Conservation (phyloP, 2,329 filamentous ascomycete genomes). For the Botrytis hyacinthi region DNA sequence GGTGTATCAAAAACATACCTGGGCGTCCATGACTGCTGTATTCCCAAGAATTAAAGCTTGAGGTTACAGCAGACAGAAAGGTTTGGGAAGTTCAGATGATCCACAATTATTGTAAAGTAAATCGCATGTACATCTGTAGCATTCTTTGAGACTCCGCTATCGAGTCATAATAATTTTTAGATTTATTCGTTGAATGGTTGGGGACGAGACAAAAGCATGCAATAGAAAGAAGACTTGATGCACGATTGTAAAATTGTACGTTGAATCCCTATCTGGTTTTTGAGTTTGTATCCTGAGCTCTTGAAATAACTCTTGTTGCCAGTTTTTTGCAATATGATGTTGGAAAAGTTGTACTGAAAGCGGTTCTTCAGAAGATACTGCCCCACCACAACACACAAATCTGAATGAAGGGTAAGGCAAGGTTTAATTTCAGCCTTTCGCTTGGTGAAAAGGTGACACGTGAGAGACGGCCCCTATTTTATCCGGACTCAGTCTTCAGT, state of each 20-base stretch:
- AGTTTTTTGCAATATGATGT: not conserved
- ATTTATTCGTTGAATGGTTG: conserved; percentile 23
- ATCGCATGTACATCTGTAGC: conserved; percentile 31
- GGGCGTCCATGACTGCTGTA: conserved; percentile 36
- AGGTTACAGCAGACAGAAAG: conserved; percentile 17
- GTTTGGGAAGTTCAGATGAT: conserved; percentile 16
- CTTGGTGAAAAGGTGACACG: not conserved
- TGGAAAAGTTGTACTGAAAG: conserved; percentile 20
- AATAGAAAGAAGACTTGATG: not conserved
- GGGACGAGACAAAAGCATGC: conserved; percentile 20
- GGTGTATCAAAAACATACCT: conserved; percentile 33
- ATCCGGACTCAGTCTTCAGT: not conserved
- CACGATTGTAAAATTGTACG: not conserved
- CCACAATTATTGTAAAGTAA: conserved; percentile 29
- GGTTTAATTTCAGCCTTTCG: conserved; percentile 21
- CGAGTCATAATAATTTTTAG: conserved; percentile 30
- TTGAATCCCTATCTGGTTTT: not conserved
- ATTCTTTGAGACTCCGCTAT: conserved; percentile 34
- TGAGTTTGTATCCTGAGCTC: conserved; percentile 1
- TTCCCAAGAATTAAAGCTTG: conserved; percentile 18
- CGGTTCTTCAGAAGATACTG: conserved; percentile 5
- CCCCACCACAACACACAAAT: conserved; percentile 19
- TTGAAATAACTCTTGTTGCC: not conserved
- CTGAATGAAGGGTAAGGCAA: conserved; percentile 1
- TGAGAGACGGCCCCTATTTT: conserved; percentile 12